phyloP scores from a whole-genome alignment of 495 filamentous ascomycete species.

The Endocarpon pusillum region DNA sequence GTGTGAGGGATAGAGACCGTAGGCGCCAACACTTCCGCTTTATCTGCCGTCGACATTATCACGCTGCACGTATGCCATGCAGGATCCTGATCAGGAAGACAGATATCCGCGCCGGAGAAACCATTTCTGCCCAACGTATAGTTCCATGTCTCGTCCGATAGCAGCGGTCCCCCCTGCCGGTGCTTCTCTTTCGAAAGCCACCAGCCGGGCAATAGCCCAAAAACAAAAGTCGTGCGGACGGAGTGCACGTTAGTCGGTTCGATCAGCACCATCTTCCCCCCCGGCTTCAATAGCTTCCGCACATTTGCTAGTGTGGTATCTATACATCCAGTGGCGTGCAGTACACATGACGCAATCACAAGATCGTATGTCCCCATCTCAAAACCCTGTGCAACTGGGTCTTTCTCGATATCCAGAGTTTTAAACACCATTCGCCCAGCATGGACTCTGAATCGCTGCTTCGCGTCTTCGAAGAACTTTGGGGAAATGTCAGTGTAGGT shows the following conservation, averaged over 20 bases:
- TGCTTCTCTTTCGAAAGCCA: slow-evolving; percentile 26
- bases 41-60: not conserved
- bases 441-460: slow-evolving; percentile 18
- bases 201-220: slow-evolving; percentile 31
- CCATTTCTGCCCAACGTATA: not conserved
- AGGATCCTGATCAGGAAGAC: not conserved
- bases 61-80: not conserved
- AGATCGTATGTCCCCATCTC: slow-evolving; percentile 28
- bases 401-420: slow-evolving; percentile 22
- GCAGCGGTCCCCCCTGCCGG: slow-evolving; percentile 13
- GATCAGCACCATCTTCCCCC: slow-evolving; percentile 31
- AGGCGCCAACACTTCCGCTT: not conserved
- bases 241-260: slow-evolving; percentile 25
- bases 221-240: slow-evolving; percentile 17
- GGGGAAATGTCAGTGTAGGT: slow-evolving; percentile 37
- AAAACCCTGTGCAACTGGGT: slow-evolving; percentile 26
- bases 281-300: slow-evolving; percentile 30
- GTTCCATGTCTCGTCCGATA: not conserved
- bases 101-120: slow-evolving; percentile 13
- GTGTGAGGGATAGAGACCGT: not conserved
- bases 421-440: slow-evolving; percentile 24
- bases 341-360: slow-evolving; percentile 30
- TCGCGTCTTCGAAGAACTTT: slow-evolving; percentile 32
- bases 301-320: slow-evolving; percentile 22
- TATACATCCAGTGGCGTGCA: slow-evolving; percentile 32